Evolutionary conservation across 768 basidiomycete species (phyloP).

Genomic region (Gloeopeniophorella convolvens): DNA sequence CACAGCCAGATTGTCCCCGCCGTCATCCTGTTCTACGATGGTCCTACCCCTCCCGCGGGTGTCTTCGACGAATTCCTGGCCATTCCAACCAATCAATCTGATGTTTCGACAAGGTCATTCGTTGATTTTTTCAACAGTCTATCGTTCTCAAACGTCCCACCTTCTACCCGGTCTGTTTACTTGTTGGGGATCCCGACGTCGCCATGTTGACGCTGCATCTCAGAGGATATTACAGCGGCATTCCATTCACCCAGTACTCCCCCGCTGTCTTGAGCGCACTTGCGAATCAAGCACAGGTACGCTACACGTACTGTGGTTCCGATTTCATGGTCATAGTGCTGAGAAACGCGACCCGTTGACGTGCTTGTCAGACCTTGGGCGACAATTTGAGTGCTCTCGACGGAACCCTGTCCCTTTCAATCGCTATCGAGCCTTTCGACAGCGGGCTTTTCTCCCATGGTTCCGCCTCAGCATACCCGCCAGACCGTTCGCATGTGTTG

Average conservation of each 20-base stretch:
- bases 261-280: neutral
- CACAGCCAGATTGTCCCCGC: too few relatives aligned
- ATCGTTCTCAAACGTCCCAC: too few relatives aligned
- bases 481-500: slow-evolving; percentile 7
- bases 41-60: slow-evolving; percentile 12
- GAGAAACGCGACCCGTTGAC: neutral
- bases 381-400: neutral
- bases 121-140: neutral
- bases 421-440: slow-evolving; percentile 3
- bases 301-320: too few relatives aligned
- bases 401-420: neutral
- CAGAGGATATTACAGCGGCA: neutral
- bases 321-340: too few relatives aligned
- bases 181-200: too few relatives aligned
- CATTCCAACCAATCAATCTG: neutral
- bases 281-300: neutral
- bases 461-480: slow-evolving; percentile 11
- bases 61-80: slow-evolving; percentile 21
- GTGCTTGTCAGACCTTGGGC: slow-evolving; percentile 3
- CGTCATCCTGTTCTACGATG: slow-evolving; percentile 22
- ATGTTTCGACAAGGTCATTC: slow-evolving; percentile 3
- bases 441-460: slow-evolving; percentile 5
- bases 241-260: neutral
- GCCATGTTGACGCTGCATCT: too few relatives aligned
- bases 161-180: too few relatives aligned